Percentiles rank a stretch among this genome's conserved stretches.
phyloP scores from a whole-genome alignment of 345 rosid genomes.

The Raphanus sativus region DNA sequence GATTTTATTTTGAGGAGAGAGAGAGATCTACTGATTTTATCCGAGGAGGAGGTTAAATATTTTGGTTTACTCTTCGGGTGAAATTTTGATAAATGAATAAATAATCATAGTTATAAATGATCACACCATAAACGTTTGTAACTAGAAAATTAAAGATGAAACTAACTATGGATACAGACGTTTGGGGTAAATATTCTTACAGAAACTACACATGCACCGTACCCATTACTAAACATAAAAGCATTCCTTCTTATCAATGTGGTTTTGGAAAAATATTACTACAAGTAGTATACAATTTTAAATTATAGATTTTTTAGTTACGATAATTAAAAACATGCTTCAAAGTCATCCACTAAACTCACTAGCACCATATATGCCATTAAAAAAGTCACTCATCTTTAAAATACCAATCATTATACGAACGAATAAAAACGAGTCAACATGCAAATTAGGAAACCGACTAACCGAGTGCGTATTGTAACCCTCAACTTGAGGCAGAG shows the following conservation, averaged over 20 bases:
- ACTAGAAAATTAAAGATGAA: neutral
- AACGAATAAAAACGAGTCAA: too few species aligned
- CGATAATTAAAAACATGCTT: neutral
- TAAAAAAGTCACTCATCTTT: conserved; percentile 22
- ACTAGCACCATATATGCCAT: too few species aligned
- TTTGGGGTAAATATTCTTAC: neutral
- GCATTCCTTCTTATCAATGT: neutral
- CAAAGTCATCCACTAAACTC: conserved; percentile 22
- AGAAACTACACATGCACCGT: too few species aligned
- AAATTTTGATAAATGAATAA: neutral
- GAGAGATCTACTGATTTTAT: too few species aligned
- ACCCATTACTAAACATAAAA: neutral
- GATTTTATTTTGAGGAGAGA: too few species aligned
- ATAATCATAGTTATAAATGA: neutral
- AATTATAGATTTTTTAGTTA: neutral
- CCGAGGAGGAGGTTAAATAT: too few species aligned
- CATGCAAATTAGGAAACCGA: too few species aligned
- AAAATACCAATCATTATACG: neutral
- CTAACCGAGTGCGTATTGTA: too few species aligned
- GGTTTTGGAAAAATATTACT: neutral
- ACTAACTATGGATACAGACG: neutral
- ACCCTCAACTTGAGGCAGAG: too few species aligned
- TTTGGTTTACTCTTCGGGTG: conserved; percentile 11
- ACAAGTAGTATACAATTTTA: neutral
- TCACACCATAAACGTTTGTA: conserved; percentile 8